A percentile compares a stretch with the other conserved stretches of the same genome.
Evolutionary conservation across 768 basidiomycete species (phyloP).

Genomic region (Rhodotorula graminis): DNA sequence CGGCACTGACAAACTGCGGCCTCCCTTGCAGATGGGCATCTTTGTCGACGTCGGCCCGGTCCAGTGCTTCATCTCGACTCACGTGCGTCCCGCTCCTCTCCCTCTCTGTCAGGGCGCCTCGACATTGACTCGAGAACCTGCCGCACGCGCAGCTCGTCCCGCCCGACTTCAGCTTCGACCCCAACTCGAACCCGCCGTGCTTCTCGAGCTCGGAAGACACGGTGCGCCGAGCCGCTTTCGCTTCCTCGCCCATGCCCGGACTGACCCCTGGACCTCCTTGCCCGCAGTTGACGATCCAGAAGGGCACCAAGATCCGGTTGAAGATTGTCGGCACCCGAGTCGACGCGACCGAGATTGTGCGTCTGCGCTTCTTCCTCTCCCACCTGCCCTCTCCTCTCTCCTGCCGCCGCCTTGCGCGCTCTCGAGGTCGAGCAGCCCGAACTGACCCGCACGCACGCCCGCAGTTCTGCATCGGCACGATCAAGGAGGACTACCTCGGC

Average conservation of each 20-base stretch:
- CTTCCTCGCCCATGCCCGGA: background rate
- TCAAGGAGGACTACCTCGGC: constrained; percentile 96
- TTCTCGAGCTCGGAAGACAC: constrained; percentile 79
- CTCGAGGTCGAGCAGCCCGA: too few relatives aligned
- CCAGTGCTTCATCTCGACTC: constrained; percentile 89
- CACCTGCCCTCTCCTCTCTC: background rate
- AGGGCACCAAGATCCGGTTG: constrained; percentile 82
- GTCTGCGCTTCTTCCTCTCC: constrained; percentile 2
- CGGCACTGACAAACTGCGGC: too few relatives aligned
- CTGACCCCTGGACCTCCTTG: too few relatives aligned
- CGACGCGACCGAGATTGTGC: constrained; percentile 83
- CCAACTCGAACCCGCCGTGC: constrained; percentile 93
- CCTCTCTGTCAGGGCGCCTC: background rate
- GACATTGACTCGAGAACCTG: background rate
- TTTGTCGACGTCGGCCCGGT: constrained; percentile 94
- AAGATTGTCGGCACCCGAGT: constrained; percentile 98
- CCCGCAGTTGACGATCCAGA: constrained; percentile 59
- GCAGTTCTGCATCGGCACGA: constrained; percentile 81
- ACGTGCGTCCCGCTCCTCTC: constrained; percentile 55
- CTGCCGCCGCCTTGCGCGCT: too few relatives aligned
- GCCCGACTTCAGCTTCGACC: constrained; percentile 89
- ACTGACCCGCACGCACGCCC: background rate
- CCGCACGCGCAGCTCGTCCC: constrained; percentile 66
- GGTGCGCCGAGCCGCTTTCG: constrained; percentile 49
- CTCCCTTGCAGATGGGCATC: constrained; percentile 78